Base-by-base conservation (phyloP, 192 early-diverging fungal species). In the Funneliformis mosseae region DNA sequence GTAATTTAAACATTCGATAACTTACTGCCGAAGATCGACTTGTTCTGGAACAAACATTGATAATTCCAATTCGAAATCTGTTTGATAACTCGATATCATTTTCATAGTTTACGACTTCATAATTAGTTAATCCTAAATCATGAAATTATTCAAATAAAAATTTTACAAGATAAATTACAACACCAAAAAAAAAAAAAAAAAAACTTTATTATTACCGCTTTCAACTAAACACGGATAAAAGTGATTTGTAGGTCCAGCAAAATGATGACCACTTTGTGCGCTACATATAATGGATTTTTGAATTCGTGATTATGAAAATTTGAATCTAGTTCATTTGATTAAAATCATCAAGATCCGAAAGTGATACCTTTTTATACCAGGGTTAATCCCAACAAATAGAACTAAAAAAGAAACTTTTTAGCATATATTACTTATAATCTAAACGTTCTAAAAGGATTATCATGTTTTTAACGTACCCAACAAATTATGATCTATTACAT, bases 321-420 rank as follows among this genome's bases (percentile, higher is more conserved):
- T 33, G 33, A 33, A 33, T 2, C 9, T 45, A 45, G 9, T 45
- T 45, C 50, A 18, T 50, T 55, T 21, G 5, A 55, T n/a, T 7
- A 21, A 16, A 55, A 18, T 55, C 16, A 55, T 0, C 4, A 55
- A 18, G 48, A 55, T 18, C 33, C 0, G 48, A 1, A 55, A 55
- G 16, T 21, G 7, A 7, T 6, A 55, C 50, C 50, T 55, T 6
- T 82, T 78, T 18, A 91, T 78, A 18, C 93, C 93, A 10, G 92
- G 92, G 80, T 94, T 94, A 80, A 94, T 92, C 0, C 93, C 93
- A 11, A 93, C 87, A 80, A 93, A 94, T n/a, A 94, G 74, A 2
- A 94, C 87, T 75, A 62, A 86, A 23, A 48, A 18, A 21, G 5
- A 55, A 50, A 55, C 16, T 55, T 55, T 18, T 5, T 55, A 55